Base-by-base conservation (phyloP, 2,329 filamentous ascomycete species). In the Pyricularia pennisetigena region DNA sequence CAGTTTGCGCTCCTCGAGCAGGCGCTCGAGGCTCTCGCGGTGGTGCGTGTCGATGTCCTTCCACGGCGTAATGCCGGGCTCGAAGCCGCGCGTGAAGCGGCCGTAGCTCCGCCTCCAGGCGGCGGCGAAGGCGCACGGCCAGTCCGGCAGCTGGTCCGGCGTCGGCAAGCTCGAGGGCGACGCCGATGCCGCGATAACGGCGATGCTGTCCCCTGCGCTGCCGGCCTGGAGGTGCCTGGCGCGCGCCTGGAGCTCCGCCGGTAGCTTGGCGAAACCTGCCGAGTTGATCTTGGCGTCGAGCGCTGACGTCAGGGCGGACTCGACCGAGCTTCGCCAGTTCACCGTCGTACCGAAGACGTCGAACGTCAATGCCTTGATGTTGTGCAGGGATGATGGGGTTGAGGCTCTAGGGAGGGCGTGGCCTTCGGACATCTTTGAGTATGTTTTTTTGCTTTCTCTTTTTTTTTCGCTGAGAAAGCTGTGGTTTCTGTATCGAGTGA, bases 301-400 rank as follows among this genome's bases (percentile, higher is more conserved):
- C 57, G 82, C 81, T 12, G 80, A 74, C 28, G 78, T 75, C 65
- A 95, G 83, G 68, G 86, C 85, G 9, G 82, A 79, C 16, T 83
- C 85, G 24, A 95, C 86, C 1, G 87, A 86, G 57, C 81, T 81
- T 68, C 91, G 88, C 91, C 91, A 94, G 80, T 94, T 85, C 64
- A 95, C 91, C 71, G 89, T 87, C 0, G 92, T 95, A 72, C 91
- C 91, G 76, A 94, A 93, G 73, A 93, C 85, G 78, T 93, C 90
- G 74, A 92, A 93, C 68, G 88, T 82, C 41, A 93, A 80, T 8
- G 85, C 90, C 71, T 87, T 86, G 71, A 86, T 73, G 30, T 74
- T 9, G 59, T 28, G 23, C 16, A 62, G 59, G 26, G 26, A 62
- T 12, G 26, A 62, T 9, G 41, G 41, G 70, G 24, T 68, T 3